A percentile compares a stretch with the other conserved stretches of the same genome.
phyloP scores from a whole-genome alignment of 176 grass and related monocot species.

The Carex littledalei region DNA sequence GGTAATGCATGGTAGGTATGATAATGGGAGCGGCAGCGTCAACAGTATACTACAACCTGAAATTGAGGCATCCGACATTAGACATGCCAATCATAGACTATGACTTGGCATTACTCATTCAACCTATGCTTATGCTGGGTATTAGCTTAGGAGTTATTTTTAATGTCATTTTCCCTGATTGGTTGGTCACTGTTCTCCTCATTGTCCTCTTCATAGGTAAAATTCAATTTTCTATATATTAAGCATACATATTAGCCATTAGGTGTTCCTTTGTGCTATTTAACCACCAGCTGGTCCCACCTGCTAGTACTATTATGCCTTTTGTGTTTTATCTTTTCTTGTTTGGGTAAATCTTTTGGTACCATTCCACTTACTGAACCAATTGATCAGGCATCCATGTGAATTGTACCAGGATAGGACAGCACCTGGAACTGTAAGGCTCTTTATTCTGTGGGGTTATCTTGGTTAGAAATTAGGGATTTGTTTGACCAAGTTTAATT shows the following conservation, averaged over 20 bases:
- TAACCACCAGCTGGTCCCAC: not conserved
- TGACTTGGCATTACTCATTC: slow-evolving; percentile 77
- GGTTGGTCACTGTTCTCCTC: slow-evolving; percentile 85
- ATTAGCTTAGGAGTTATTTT: slow-evolving; percentile 92
- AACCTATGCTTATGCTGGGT: slow-evolving; percentile 92
- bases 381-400: not conserved
- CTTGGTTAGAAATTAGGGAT: not conserved
- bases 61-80: slow-evolving; percentile 73
- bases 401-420: not conserved
- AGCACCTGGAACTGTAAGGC: not conserved
- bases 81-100: slow-evolving; percentile 87
- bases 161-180: slow-evolving; percentile 83
- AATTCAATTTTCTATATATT: not conserved
- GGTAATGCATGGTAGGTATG: slow-evolving; percentile 56
- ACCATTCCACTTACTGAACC: not conserved
- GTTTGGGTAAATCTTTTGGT: not conserved
- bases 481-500: not conserved
- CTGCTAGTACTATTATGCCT: not conserved
- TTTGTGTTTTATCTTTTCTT: not conserved
- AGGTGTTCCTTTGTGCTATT: not conserved
- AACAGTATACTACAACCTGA: slow-evolving; percentile 85
- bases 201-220: slow-evolving; percentile 72
- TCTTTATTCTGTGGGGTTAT: not conserved
- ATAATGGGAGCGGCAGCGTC: slow-evolving; percentile 74
- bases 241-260: too few species aligned